Percentiles rank a stretch among this genome's conserved stretches.
phyloP scores from a whole-genome alignment of 345 rosid species.

The Mercurialis annua region DNA sequence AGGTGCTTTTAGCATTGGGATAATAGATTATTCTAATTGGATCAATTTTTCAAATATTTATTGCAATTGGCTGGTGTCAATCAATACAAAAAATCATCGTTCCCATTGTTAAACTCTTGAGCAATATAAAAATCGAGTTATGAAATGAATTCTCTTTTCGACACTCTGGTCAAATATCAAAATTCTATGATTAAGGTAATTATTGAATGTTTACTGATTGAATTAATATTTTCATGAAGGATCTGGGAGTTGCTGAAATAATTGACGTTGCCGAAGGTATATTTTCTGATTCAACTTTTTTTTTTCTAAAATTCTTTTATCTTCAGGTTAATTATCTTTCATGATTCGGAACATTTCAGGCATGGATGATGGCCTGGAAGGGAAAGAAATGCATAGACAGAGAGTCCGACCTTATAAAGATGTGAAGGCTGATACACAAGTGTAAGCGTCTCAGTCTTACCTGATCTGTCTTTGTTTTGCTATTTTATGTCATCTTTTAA shows the following conservation, averaged over 20 bases:
- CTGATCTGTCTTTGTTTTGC: background rate
- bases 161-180: background rate
- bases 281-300: background rate
- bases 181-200: background rate
- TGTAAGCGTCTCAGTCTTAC: slow-evolving; percentile 18
- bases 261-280: slow-evolving; percentile 15
- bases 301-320: background rate
- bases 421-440: slow-evolving; percentile 11
- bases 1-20: slow-evolving; percentile 33
- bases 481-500: background rate
- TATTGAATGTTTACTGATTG: background rate
- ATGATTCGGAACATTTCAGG: slow-evolving; percentile 16
- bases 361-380: slow-evolving; percentile 20
- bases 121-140: background rate
- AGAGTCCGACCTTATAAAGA: slow-evolving; percentile 22
- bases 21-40: background rate
- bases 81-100: background rate
- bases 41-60: background rate
- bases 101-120: background rate
- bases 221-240: slow-evolving; percentile 13
- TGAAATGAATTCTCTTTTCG: background rate
- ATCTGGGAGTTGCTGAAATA: background rate
- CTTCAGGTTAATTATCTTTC: background rate
- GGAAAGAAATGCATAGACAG: slow-evolving; percentile 19
- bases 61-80: background rate